Percentiles rank a stretch among this genome's conserved stretches.
phyloP scores from a whole-genome alignment of 1,139 yeast genomes.

The Saccharomyces hybrid region DNA sequence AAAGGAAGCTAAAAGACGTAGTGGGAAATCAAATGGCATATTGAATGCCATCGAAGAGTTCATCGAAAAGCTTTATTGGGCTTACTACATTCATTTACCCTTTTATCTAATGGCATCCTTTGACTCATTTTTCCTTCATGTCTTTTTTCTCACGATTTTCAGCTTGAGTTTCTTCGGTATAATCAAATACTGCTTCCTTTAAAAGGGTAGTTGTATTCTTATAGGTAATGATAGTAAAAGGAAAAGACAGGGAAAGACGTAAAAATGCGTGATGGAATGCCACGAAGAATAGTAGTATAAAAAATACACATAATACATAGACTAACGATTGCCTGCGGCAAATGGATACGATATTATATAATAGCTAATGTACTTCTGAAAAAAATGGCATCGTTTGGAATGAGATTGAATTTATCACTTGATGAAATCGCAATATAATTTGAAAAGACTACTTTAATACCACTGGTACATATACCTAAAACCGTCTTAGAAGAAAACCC shows the following conservation, averaged over 20 bases:
- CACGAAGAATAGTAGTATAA: not conserved
- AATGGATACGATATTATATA: not conserved
- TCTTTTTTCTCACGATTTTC: slow-evolving; percentile 31
- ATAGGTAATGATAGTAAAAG: not conserved
- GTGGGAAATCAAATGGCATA: slow-evolving; percentile 9
- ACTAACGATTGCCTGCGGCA: not conserved
- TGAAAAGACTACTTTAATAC: not conserved
- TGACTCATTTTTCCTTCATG: slow-evolving; percentile 35
- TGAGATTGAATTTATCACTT: not conserved
- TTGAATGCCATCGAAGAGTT: slow-evolving; percentile 13
- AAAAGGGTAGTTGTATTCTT: not conserved
- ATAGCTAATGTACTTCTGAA: not conserved
- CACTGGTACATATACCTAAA: not conserved
- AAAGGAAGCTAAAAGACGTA: slow-evolving; percentile 7
- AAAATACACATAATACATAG: not conserved
- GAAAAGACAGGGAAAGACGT: not conserved
- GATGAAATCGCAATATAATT: not conserved
- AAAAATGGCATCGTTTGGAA: not conserved
- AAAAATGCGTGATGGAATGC: not conserved
- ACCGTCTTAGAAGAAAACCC: not conserved
- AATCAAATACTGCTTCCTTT: slow-evolving; percentile 22
- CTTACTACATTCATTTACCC: slow-evolving; percentile 37
- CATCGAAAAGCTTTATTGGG: slow-evolving; percentile 33
- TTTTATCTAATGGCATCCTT: slow-evolving; percentile 36
- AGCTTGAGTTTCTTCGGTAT: slow-evolving; percentile 29